A percentile compares a stretch with the other conserved stretches of the same genome.
Conservation (phyloP, 2,329 filamentous ascomycete genomes). For the Juglanconis oblonga region DNA sequence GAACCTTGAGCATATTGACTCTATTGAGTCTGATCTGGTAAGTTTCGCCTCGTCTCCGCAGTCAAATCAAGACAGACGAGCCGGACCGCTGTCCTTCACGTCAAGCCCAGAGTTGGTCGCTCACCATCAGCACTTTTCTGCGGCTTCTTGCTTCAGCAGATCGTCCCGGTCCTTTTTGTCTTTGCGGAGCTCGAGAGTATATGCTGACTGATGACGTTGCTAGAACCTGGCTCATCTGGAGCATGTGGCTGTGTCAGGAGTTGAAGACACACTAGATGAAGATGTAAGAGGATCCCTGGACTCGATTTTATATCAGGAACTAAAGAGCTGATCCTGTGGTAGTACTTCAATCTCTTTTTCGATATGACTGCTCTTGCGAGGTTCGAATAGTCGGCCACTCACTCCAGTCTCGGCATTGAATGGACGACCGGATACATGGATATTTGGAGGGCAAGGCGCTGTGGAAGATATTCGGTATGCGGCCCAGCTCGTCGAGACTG, state of each 20-base stretch:
- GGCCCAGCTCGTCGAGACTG: too few relatives aligned
- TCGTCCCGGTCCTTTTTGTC: background rate
- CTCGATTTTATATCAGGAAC: background rate
- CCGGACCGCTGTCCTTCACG: too few relatives aligned
- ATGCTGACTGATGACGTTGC: background rate
- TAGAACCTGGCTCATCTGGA: background rate
- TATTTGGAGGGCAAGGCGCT: too few relatives aligned
- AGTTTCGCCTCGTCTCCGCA: background rate
- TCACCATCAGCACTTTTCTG: too few relatives aligned
- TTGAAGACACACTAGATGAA: background rate
- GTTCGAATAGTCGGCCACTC: background rate
- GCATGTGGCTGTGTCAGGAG: background rate
- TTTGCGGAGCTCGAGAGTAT: too few relatives aligned
- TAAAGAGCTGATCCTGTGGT: background rate
- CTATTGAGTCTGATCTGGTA: background rate
- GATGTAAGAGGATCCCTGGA: background rate
- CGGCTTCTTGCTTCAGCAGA: background rate
- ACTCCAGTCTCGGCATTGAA: too few relatives aligned
- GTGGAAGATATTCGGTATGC: too few relatives aligned
- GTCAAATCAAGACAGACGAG: background rate
- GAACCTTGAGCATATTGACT: background rate
- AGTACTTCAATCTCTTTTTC: slow-evolving; percentile 11
- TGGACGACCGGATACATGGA: too few relatives aligned
- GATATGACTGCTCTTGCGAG: slow-evolving; percentile 2
- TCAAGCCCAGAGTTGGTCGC: too few relatives aligned